Evolutionary conservation across 306 rosid species (phyloP).

Genomic region (Lathyrus oleraceus): DNA sequence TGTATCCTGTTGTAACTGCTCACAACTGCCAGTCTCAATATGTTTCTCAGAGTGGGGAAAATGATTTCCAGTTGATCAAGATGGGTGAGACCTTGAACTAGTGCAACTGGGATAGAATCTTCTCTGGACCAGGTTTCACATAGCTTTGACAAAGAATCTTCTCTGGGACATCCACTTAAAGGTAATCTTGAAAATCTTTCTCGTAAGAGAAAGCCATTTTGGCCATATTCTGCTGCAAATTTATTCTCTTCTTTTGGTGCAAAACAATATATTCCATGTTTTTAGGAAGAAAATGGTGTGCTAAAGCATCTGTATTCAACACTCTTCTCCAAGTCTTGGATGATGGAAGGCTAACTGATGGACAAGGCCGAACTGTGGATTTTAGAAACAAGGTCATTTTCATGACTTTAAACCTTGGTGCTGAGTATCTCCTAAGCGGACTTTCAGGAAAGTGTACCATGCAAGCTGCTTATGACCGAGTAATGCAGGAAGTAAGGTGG

Average conservation of each 20-base stretch:
- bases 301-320: conserved; percentile 75
- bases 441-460: conserved; percentile 69
- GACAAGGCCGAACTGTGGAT: conserved; percentile 89
- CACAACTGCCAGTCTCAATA: too few species aligned
- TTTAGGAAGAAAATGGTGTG: too few species aligned
- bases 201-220: conserved; percentile 45
- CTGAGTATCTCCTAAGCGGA: conserved; percentile 77
- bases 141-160: conserved; percentile 86
- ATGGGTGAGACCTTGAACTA: too few species aligned
- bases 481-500: conserved; percentile 72
- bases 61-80: too few species aligned
- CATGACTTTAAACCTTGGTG: conserved; percentile 94
- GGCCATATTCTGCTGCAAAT: too few species aligned
- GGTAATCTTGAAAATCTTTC: conserved; percentile 71
- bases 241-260: too few species aligned
- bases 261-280: too few species aligned
- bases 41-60: too few species aligned
- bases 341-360: conserved; percentile 93
- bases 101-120: too few species aligned
- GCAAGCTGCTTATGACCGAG: conserved; percentile 75
- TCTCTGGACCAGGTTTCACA: conserved; percentile 85
- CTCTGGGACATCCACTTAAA: conserved; percentile 90
- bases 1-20: too few species aligned
- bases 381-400: conserved; percentile 82
- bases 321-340: conserved; percentile 84